Percentiles rank a stretch among this genome's conserved stretches.
Conservation (phyloP, 345 rosid species). For the Geranium brycei region DNA sequence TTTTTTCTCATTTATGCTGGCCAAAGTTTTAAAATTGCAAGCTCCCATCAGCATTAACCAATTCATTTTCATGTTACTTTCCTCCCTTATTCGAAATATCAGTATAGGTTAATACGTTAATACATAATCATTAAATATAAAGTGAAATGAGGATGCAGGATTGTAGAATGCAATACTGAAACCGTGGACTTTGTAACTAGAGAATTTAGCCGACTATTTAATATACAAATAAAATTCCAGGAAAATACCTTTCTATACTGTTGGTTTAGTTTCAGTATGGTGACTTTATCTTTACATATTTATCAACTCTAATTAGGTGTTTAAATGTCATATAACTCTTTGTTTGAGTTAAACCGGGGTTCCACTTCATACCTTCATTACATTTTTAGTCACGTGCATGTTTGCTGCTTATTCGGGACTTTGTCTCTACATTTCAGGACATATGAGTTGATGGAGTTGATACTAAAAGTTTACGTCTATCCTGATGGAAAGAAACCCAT, state of each 20-base stretch:
- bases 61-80: too few species aligned
- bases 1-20: too few species aligned
- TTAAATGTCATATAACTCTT: neutral
- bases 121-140: too few species aligned
- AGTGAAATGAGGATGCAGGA: too few species aligned
- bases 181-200: neutral
- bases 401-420: neutral
- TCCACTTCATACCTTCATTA: neutral
- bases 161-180: neutral
- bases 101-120: too few species aligned
- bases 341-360: neutral
- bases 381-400: neutral
- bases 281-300: too few species aligned
- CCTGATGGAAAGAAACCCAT: conserved; percentile 63
- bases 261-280: too few species aligned
- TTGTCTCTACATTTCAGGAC: conserved; percentile 38
- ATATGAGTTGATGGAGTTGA: conserved; percentile 80
- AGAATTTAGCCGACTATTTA: neutral
- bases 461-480: conserved; percentile 66
- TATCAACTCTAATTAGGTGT: neutral
- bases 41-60: too few species aligned
- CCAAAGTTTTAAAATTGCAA: too few species aligned
- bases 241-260: too few species aligned
- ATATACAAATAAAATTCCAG: too few species aligned
- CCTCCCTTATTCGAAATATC: too few species aligned